Conservation (phyloP, 2,329 filamentous ascomycete species). For the Sclerotinia glacialis region DNA sequence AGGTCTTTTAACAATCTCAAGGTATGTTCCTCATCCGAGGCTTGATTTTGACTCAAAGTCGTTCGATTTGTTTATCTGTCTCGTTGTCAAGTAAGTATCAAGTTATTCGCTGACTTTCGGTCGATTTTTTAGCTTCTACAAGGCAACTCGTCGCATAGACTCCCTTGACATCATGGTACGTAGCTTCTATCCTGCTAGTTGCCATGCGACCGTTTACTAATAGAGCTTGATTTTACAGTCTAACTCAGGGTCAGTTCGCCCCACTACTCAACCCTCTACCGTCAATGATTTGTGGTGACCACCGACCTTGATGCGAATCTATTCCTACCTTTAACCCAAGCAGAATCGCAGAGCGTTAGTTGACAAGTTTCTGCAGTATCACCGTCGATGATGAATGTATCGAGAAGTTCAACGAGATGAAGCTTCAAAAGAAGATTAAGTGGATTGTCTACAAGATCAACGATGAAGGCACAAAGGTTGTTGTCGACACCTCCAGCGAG, state of each 20-base stretch:
- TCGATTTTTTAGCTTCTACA: conserved; percentile 7
- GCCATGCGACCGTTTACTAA: conserved; percentile 26
- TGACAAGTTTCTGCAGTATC: conserved; percentile 52
- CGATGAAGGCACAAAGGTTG: conserved; percentile 78
- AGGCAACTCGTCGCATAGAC: conserved; percentile 21
- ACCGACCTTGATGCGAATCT: conserved; percentile 18
- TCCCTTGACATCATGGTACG: conserved; percentile 29
- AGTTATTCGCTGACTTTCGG: conserved; percentile 14
- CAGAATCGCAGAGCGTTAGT: conserved; percentile 7
- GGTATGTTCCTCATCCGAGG: not conserved
- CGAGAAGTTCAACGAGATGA: conserved; percentile 72
- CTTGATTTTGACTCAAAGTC: not conserved
- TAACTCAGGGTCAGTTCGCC: conserved; percentile 62
- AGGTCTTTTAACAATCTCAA: conserved; percentile 10
- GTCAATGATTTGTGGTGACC: conserved; percentile 22
- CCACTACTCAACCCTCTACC: conserved; percentile 29
- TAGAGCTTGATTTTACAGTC: conserved; percentile 45
- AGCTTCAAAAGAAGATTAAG: conserved; percentile 77
- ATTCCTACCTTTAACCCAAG: not conserved
- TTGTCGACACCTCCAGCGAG: conserved; percentile 69
- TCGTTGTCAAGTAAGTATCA: conserved; percentile 11
- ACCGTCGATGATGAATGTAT: conserved; percentile 70
- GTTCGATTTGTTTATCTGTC: conserved; percentile 17
- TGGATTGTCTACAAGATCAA: conserved; percentile 88
- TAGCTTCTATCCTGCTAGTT: conserved; percentile 8